Percentiles rank a stretch among this genome's conserved stretches.
Evolutionary conservation across 1,284 basidiomycete species (phyloP).

Genomic region (Uromyces viciae-fabae): DNA sequence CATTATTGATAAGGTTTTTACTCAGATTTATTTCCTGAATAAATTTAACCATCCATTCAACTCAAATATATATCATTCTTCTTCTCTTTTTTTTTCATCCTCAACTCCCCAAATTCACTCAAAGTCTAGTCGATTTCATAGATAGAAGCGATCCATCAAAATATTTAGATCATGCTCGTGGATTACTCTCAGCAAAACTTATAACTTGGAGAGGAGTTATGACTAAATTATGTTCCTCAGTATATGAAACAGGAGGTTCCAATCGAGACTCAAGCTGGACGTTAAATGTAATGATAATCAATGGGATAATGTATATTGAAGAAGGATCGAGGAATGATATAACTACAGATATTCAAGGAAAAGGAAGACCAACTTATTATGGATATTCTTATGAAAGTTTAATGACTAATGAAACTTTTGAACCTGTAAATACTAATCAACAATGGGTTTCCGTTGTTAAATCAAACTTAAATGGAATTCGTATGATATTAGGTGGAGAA

Average conservation of each 20-base stretch:
- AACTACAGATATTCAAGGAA: not conserved
- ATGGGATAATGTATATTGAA: constrained; percentile 25
- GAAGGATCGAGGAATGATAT: not conserved
- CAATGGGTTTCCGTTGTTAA: constrained; percentile 40
- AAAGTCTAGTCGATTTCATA: constrained; percentile 20
- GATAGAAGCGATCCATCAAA: not conserved
- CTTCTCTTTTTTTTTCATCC: not conserved
- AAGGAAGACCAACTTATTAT: constrained; percentile 25
- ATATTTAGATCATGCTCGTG: not conserved
- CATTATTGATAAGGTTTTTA: constrained; percentile 15
- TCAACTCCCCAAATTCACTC: no score
- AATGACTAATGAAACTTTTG: constrained; percentile 8
- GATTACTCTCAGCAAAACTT: not conserved
- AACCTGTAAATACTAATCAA: constrained; percentile 20
- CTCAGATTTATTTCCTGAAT: not conserved
- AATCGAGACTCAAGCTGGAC: not conserved
- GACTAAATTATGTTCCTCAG: constrained; percentile 10
- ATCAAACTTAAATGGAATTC: constrained; percentile 30
- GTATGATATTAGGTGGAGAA: constrained; percentile 38
- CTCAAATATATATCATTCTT: not conserved
- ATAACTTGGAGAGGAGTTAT: constrained; percentile 37
- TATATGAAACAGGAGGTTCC: constrained; percentile 10
- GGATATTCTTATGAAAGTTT: constrained; percentile 33
- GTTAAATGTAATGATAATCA: constrained; percentile 36
- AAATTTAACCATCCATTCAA: not conserved